Percentiles rank a stretch among this genome's conserved stretches.
Evolutionary conservation across 805 yeast species (phyloP).

Genomic region (Candida nemodendra): DNA sequence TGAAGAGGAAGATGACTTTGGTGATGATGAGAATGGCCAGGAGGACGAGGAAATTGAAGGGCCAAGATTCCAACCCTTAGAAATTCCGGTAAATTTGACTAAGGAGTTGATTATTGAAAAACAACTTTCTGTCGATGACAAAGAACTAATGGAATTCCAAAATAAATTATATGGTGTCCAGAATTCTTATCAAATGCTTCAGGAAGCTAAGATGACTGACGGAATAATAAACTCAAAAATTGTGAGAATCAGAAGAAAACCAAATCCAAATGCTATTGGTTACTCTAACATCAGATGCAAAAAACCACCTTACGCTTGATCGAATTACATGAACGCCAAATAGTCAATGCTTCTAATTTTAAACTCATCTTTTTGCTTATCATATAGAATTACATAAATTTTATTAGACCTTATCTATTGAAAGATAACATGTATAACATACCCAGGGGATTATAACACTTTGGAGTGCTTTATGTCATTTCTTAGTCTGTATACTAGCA

Average conservation of each 20-base stretch:
- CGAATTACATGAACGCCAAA: no score
- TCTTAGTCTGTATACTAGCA: constrained; percentile 52
- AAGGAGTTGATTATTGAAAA: constrained; percentile 31
- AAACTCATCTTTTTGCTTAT: no score
- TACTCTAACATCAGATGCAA: constrained; percentile 43
- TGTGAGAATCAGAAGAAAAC: constrained; percentile 41
- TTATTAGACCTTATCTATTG: no score
- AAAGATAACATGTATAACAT: not conserved
- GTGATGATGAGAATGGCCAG: constrained; percentile 8
- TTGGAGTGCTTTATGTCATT: constrained; percentile 64
- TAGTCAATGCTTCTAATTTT: no score
- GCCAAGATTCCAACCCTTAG: constrained; percentile 18
- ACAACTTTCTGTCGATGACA: constrained; percentile 34
- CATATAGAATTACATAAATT: no score
- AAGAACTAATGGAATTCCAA: constrained; percentile 37
- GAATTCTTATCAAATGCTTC: constrained; percentile 25
- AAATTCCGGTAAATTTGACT: constrained; percentile 19
- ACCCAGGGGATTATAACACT: constrained; percentile 37
- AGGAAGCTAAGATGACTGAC: constrained; percentile 26
- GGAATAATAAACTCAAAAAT: constrained; percentile 37
- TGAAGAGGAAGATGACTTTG: constrained; percentile 7
- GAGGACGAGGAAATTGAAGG: constrained; percentile 12
- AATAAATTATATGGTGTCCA: constrained; percentile 25
- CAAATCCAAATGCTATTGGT: constrained; percentile 49
- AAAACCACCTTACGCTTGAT: constrained; percentile 42